Base-by-base conservation (phyloP, 352 stramenopile species). In the Phytophthora melonis region DNA sequence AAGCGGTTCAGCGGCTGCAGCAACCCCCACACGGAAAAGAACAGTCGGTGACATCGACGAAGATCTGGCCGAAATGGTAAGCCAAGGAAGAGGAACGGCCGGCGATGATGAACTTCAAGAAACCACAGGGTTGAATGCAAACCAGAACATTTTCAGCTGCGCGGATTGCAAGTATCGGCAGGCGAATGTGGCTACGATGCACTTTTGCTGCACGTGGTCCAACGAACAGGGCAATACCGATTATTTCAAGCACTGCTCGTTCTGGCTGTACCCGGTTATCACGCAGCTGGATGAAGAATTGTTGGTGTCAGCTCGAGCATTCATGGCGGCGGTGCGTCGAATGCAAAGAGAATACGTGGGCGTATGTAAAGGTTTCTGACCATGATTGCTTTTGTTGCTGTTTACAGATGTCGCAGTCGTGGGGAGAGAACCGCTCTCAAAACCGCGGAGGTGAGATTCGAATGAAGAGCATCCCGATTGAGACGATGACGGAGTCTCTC, bases 181-280 rank as follows among this genome's bases (percentile, higher is more conserved):
- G 68, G 73, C 81, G 13, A 94, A 91, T 65, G 82, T 96, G 21
- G 88, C 89, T 21, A 80, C 87, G 5, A 92, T 95, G 76, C 90
- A 97, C 43, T 97, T 97, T 55, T 97, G 90, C 62, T 97, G 90
- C 63, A 92, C 87, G 18, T 97, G 90, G 90, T 96, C 89, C 41
- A 96, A 95, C 61, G 90, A 97, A 65, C 90, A 97, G 67, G 90
- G 89, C 21, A 93, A 80, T 43, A 97, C 90, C 2, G 90, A 96
- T 63, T 97, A 97, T 74, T 97, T 96, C 55, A 91, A 97, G 75
- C 90, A 97, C 70, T 97, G 82, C 59, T 96, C 88, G 5, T 93
- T 96, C 50, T 95, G 89, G 87, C 69, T 96, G 63, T 91, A 93
- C 57, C 91, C 91, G 16, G 83, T 97, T 32, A 92, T 94, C 50